A percentile compares a stretch with the other conserved stretches of the same genome.
These are phyloP conservation scores for Fusarium newnesense DNA, from an alignment of 2,329 filamentous ascomycete species.

Conservation along the genomic window DNA sequence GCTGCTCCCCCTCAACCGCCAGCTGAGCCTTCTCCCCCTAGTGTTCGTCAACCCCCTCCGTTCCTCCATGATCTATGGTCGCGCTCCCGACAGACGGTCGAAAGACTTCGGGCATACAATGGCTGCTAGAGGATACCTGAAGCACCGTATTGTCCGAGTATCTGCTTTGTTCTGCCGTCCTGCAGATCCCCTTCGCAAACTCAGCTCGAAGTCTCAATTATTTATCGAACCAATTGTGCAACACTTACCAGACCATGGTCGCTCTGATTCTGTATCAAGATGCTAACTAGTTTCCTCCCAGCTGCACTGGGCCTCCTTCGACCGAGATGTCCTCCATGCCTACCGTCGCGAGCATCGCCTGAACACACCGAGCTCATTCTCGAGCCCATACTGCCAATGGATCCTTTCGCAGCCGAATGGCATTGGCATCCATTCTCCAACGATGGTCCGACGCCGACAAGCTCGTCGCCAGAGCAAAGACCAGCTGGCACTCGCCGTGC, in stretches of 20 bases:
- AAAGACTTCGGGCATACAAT: background rate
- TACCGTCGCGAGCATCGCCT: slow-evolving; percentile 81
- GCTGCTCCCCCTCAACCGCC: slow-evolving; percentile 46
- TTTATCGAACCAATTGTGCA: background rate
- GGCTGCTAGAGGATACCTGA: background rate
- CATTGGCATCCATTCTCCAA: slow-evolving; percentile 78
- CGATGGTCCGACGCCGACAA: slow-evolving; percentile 74
- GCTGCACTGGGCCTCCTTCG: slow-evolving; percentile 75
- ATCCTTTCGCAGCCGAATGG: slow-evolving; percentile 69
- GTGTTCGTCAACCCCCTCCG: slow-evolving; percentile 44
- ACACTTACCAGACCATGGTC: background rate
- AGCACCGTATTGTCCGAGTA: background rate
- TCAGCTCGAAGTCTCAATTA: background rate
- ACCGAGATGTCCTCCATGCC: slow-evolving; percentile 74
- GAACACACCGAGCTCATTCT: slow-evolving; percentile 76
- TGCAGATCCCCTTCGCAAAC: background rate
- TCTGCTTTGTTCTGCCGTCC: background rate
- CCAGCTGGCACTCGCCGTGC: slow-evolving; percentile 75
- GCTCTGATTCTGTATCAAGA: background rate
- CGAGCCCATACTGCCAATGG: slow-evolving; percentile 69
- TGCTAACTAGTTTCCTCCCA: slow-evolving; percentile 44
- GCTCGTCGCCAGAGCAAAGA: slow-evolving; percentile 76
- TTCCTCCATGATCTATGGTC: slow-evolving; percentile 12
- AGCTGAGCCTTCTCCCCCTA: slow-evolving; percentile 47
- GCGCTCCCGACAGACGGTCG: background rate